Percentiles rank a stretch among this genome's conserved stretches.
These are phyloP conservation scores for Saccharomycopsis lassenensis DNA, from an alignment of 805 yeast genomes.

Conservation along the genomic window DNA sequence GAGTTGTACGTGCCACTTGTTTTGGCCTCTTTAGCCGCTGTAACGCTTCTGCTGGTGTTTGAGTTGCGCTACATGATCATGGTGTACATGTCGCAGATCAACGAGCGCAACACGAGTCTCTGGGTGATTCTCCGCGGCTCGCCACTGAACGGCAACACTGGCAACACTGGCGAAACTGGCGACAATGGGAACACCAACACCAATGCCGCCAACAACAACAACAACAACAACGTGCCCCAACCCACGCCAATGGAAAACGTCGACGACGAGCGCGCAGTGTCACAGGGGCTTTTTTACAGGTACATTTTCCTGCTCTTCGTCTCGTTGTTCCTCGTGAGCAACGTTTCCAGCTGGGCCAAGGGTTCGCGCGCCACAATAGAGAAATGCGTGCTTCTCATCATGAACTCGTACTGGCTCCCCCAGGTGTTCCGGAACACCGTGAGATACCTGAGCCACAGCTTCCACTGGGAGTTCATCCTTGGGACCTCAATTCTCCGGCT, in stretches of 20 bases:
- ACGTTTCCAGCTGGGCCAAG: constrained; percentile 54
- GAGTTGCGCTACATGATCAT: constrained; percentile 64
- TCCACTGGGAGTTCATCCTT: constrained; percentile 65
- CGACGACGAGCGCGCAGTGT: constrained; percentile 43
- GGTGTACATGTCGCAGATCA: constrained; percentile 59
- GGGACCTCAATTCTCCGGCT: constrained; percentile 56
- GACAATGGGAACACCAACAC: constrained; percentile 14
- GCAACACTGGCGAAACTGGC: constrained; percentile 10
- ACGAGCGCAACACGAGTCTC: constrained; percentile 57
- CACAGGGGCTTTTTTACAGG: constrained; percentile 47
- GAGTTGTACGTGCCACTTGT: constrained; percentile 56
- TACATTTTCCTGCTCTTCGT: constrained; percentile 43
- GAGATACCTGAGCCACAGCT: constrained; percentile 55
- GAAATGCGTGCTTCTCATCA: constrained; percentile 34
- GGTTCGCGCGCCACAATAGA: constrained; percentile 46
- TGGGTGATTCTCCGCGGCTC: constrained; percentile 58
- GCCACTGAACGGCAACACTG: constrained; percentile 20
- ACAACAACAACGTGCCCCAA: constrained; percentile 21
- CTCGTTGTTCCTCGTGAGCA: constrained; percentile 45
- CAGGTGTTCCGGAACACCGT: constrained; percentile 72
- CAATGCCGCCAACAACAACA: constrained; percentile 15
- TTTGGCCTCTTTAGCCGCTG: constrained; percentile 57
- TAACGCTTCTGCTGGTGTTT: constrained; percentile 60
- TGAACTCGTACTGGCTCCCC: constrained; percentile 80
- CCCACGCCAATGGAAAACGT: constrained; percentile 23